These are phyloP conservation scores for Erysimum cheiranthoides DNA, from an alignment of 345 rosid genomes.

Conservation along the genomic window DNA sequence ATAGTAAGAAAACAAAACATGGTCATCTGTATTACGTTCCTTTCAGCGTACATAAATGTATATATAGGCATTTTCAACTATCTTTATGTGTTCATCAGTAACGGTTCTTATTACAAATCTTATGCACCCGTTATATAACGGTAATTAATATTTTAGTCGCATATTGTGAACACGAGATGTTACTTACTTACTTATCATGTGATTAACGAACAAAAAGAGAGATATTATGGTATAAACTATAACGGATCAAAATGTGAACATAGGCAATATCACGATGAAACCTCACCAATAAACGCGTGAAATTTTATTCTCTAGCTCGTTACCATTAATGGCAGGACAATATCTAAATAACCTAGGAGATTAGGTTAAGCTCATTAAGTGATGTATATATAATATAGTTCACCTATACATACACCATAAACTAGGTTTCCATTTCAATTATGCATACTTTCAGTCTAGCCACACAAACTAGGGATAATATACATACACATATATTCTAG, in stretches of 20 bases:
- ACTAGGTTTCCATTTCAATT: conserved; percentile 35
- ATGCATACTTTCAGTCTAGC: background rate
- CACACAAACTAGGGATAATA: background rate
- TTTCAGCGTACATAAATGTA: conserved; percentile 9
- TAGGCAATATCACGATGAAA: conserved; percentile 8
- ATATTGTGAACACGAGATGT: conserved; percentile 38
- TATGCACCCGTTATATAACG: conserved; percentile 36
- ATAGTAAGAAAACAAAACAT: background rate
- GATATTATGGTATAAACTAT: background rate
- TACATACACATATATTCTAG: background rate
- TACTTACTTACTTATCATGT: conserved; percentile 29
- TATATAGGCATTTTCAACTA: conserved; percentile 5
- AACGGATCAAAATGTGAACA: conserved; percentile 43
- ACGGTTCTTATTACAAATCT: conserved; percentile 24
- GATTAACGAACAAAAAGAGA: conserved; percentile 24
- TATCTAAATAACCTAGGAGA: conserved; percentile 27
- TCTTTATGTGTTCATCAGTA: conserved; percentile 3
- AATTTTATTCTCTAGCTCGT: conserved; percentile 16
- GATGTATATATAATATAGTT: background rate
- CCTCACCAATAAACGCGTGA: conserved; percentile 34
- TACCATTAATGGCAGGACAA: conserved; percentile 28
- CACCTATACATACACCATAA: conserved; percentile 11
- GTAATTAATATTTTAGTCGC: conserved; percentile 8
- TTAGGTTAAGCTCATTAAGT: conserved; percentile 33
- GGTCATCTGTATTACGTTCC: conserved; percentile 1